Percentiles rank a stretch among this genome's conserved stretches.
These are phyloP conservation scores for Verticillium isaacii DNA, from an alignment of 2,329 filamentous ascomycete genomes.

Conservation along the genomic window DNA sequence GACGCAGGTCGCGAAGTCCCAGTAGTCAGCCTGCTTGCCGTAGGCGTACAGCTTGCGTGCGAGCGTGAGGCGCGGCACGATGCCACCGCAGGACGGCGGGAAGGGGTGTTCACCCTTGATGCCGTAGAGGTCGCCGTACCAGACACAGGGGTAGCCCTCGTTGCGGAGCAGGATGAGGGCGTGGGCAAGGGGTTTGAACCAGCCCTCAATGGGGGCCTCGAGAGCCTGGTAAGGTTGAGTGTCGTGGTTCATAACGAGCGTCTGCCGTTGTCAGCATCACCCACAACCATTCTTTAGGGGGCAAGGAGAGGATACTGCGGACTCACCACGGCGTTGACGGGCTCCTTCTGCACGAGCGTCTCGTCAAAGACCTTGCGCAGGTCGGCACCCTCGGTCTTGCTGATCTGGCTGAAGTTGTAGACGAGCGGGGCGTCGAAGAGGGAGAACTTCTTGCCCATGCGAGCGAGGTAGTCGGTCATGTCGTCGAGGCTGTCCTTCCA, in stretches of 20 bases:
- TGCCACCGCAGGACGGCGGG: constrained; percentile 47
- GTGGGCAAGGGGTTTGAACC: constrained; percentile 70
- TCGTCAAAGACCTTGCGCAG: constrained; percentile 59
- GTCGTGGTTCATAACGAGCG: constrained; percentile 69
- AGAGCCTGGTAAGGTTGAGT: constrained; percentile 42
- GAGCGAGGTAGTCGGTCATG: constrained; percentile 24
- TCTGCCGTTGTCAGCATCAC: constrained; percentile 29
- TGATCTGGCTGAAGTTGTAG: constrained; percentile 60
- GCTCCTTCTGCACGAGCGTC: constrained; percentile 44
- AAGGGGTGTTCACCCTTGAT: constrained; percentile 41
- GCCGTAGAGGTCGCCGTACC: constrained; percentile 68
- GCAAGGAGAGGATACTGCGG: too few relatives aligned
- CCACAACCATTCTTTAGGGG: too few relatives aligned
- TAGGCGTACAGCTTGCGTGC: constrained; percentile 64
- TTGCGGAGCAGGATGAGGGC: constrained; percentile 63
- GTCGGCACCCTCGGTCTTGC: constrained; percentile 51
- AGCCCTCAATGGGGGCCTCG: constrained; percentile 54
- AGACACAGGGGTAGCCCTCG: constrained; percentile 61
- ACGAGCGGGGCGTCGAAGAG: constrained; percentile 67
- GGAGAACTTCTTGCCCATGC: constrained; percentile 51
- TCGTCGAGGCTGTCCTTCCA: constrained; percentile 31
- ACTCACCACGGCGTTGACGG: constrained; percentile 29
- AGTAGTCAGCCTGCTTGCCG: constrained; percentile 61
- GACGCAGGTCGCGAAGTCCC: constrained; percentile 54
- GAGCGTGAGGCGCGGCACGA: constrained; percentile 53